Evolutionary conservation across 768 basidiomycete genomes (phyloP).

Genomic region (Suillus luteus): DNA sequence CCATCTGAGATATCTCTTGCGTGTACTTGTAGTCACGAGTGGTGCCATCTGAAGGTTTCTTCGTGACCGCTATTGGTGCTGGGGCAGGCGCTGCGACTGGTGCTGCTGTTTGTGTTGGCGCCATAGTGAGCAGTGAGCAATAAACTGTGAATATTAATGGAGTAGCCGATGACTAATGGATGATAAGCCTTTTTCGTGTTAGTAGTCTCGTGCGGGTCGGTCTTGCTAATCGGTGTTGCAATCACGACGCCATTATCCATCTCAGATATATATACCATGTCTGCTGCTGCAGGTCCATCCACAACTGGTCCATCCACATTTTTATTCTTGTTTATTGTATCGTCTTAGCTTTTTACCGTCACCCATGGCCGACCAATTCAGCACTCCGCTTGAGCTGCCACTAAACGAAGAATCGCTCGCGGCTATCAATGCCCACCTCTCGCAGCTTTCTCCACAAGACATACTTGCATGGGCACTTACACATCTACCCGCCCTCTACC

Average conservation of each 20-base stretch:
- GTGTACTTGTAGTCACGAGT: constrained; percentile 80
- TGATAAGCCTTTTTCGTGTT: neutral
- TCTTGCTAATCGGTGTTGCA: constrained; percentile 9
- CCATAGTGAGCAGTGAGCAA: constrained; percentile 11
- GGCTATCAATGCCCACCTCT: constrained; percentile 74
- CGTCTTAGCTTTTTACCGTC: neutral
- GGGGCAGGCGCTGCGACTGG: constrained; percentile 15
- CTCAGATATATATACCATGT: constrained; percentile 5
- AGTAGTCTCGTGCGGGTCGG: neutral
- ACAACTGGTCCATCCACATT: neutral
- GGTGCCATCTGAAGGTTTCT: constrained; percentile 17
- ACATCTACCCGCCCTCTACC: constrained; percentile 77
- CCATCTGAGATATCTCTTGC: constrained; percentile 95
- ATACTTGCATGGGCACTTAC: constrained; percentile 86
- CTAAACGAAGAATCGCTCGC: constrained; percentile 59
- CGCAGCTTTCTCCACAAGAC: constrained; percentile 71
- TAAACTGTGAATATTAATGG: too few species aligned
- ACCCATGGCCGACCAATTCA: constrained; percentile 28
- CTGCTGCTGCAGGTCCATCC: neutral
- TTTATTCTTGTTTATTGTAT: neutral
- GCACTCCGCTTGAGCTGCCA: constrained; percentile 56
- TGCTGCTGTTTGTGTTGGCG: constrained; percentile 12
- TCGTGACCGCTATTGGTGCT: constrained; percentile 11
- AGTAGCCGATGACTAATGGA: neutral
- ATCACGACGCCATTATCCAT: constrained; percentile 11